phyloP scores from a whole-genome alignment of 2,329 filamentous ascomycete genomes.

The Colletotrichum liriopes region DNA sequence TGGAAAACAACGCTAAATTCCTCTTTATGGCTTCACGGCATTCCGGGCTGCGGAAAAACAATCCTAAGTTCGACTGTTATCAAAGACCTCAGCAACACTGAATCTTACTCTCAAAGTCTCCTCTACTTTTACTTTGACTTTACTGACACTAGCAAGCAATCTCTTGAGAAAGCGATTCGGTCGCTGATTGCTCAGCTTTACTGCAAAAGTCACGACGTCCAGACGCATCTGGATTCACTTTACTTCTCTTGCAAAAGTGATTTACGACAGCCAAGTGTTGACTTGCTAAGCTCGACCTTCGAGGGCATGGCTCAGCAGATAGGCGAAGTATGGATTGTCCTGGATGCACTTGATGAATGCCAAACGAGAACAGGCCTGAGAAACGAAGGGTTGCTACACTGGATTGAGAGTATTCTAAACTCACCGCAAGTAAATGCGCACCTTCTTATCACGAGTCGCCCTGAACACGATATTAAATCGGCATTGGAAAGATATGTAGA shows the following conservation, averaged over 20 bases:
- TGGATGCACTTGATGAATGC: constrained; percentile 49
- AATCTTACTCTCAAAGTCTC: not conserved
- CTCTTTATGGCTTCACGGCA: constrained; percentile 12
- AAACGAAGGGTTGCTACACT: constrained; percentile 42
- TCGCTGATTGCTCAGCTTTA: constrained; percentile 10
- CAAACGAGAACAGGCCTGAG: constrained; percentile 29
- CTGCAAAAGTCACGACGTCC: not conserved
- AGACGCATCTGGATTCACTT: not conserved
- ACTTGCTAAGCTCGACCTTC: constrained; percentile 43
- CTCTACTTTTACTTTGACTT: constrained; percentile 24
- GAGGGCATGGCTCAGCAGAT: constrained; percentile 45
- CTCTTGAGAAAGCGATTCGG: constrained; percentile 1
- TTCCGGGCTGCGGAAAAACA: constrained; percentile 11
- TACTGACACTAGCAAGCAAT: not conserved
- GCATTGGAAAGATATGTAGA: not conserved
- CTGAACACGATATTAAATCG: constrained; percentile 14
- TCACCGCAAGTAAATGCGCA: constrained; percentile 24
- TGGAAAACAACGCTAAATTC: not conserved
- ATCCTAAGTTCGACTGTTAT: constrained; percentile 8
- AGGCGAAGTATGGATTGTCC: constrained; percentile 36
- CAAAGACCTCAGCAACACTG: not conserved
- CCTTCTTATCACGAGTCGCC: constrained; percentile 23
- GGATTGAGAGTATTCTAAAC: constrained; percentile 40
- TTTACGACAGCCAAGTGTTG: not conserved
- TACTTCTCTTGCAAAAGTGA: not conserved